phyloP scores from a whole-genome alignment of 2,329 filamentous ascomycete species.

The Fonsecaea monophora region DNA sequence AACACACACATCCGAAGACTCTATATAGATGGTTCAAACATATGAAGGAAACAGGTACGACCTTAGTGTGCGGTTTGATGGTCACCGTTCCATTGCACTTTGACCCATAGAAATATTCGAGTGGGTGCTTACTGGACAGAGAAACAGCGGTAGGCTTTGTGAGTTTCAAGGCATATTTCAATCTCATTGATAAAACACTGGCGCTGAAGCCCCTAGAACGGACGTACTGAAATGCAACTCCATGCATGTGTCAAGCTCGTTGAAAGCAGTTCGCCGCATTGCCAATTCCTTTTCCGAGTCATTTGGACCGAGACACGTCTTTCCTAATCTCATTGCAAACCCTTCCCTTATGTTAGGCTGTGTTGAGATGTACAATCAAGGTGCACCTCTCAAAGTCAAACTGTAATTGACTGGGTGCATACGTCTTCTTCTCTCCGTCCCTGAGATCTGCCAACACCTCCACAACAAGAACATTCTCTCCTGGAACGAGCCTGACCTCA shows the following conservation, averaged over 20 bases:
- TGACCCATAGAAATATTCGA: neutral
- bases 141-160: neutral
- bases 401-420: slow-evolving; percentile 62
- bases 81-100: neutral
- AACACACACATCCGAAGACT: neutral
- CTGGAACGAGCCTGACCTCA: slow-evolving; percentile 73
- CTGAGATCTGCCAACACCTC: slow-evolving; percentile 74
- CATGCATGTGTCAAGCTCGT: neutral
- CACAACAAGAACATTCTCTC: slow-evolving; percentile 79
- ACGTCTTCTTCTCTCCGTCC: slow-evolving; percentile 62
- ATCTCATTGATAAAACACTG: slow-evolving; percentile 1
- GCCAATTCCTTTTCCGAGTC: neutral
- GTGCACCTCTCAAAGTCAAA: slow-evolving; percentile 73
- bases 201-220: neutral
- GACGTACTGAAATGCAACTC: neutral
- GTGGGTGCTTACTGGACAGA: neutral
- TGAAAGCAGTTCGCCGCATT: neutral
- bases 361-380: slow-evolving; percentile 28
- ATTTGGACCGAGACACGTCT: neutral
- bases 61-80: neutral
- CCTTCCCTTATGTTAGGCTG: neutral
- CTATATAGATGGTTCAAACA: neutral
- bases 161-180: neutral
- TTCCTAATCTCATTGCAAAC: neutral
- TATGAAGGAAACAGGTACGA: neutral